Evolutionary conservation across 192 early-diverging fungal species (phyloP).

Genomic region (Linnemannia elongata): DNA sequence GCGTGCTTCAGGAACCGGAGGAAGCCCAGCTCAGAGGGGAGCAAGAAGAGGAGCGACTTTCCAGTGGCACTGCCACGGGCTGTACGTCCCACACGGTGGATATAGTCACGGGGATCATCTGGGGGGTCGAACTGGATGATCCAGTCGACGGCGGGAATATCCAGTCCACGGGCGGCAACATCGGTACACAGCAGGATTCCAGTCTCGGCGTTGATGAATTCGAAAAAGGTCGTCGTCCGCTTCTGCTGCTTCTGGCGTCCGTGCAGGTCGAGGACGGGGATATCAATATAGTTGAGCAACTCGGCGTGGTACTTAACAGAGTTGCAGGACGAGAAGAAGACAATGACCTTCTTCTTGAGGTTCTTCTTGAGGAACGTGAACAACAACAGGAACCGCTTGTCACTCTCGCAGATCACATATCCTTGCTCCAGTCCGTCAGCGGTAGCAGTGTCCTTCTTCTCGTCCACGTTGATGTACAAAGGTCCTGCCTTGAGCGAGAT

Average conservation of each 20-base stretch:
- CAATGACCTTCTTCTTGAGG: constrained; percentile 97
- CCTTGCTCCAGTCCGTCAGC: constrained; percentile 98
- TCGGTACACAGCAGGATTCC: constrained; percentile 98
- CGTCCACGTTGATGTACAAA: constrained; percentile 99
- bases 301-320: constrained; percentile 98
- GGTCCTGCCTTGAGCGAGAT: constrained; percentile 98
- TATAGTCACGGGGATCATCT: constrained; percentile 98
- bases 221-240: constrained; percentile 98
- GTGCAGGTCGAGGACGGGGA: constrained; percentile 98
- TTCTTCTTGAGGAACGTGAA: constrained; percentile 99
- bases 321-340: constrained; percentile 98
- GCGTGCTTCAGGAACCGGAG: constrained; percentile 97
- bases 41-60: constrained; percentile 94
- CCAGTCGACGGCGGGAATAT: constrained; percentile 99
- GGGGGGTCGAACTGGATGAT: constrained; percentile 99
- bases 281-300: constrained; percentile 98
- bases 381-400: constrained; percentile 94
- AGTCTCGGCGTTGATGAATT: constrained; percentile 95
- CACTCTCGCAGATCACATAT: constrained; percentile 94
- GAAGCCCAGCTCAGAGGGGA: constrained; percentile 95
- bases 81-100: constrained; percentile 96
- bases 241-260: constrained; percentile 98
- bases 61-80: constrained; percentile 93
- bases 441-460: constrained; percentile 94
- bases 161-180: constrained; percentile 97